Evolutionary conservation across 495 filamentous ascomycete genomes (phyloP), one percentile per base, ranked within the genome.

Genomic region (Penicillium arizonense): DNA sequence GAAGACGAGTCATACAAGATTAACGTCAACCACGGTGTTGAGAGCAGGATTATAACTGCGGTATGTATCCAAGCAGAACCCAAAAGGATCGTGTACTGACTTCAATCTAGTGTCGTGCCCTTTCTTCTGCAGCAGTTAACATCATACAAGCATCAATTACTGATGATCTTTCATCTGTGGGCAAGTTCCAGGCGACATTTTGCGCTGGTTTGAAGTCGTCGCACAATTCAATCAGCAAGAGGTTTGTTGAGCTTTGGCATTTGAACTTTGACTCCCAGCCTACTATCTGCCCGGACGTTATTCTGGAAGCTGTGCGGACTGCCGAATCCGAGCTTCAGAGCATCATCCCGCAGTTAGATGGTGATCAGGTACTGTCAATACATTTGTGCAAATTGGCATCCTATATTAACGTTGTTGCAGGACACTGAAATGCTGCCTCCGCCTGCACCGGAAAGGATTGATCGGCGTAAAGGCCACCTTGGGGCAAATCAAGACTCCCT

Each of bases 201-300:
- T 71, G 77, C 32, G 72, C 83, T 33, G 80, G 83, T 7, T 71
- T 91, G 9, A 61, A 77, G 38, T 82, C 78, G 35, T 71, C 70
- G 9, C 80, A 87, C 46, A 75, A 72, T 18, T 63, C 62, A 3
- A 73, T 82, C 24, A 74, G 77, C 12, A 83, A 81, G 48, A 55
- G 61, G 4, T 79, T 83, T 26, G 64, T 87, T 21, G 70, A 72
- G 5, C 72, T 83, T 50, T 90, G 85, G 85, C 81, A 82, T 45
- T 53, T 69, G 2, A 82, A 76, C 0, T 87, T 86, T 64, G 81
- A 75, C 2, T 56, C 51, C 32, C 71, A 80, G 50, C 58, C 72
- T 7, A 51, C 47, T 7, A 59, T 70, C 34, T 83, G 80, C 61
- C 74, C 82, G 2, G 46, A 60, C 13, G 51, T 61, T n/a, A 61